Conservation (phyloP, 2,329 filamentous ascomycete genomes). For the Botryosphaeria dothidea region DNA sequence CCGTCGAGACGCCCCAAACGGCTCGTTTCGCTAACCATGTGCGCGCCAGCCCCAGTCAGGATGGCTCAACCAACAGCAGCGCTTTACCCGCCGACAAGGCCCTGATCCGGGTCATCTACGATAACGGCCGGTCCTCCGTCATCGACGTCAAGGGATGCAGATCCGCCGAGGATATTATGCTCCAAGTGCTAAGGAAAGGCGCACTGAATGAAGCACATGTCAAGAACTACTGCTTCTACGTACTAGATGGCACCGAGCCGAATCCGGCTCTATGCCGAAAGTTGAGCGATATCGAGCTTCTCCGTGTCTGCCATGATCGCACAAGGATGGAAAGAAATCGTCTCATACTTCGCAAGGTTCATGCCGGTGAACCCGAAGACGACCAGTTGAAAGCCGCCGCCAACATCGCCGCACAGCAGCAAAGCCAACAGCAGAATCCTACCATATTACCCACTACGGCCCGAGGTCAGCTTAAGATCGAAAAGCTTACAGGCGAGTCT, state of each 20-base stretch:
- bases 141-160: slow-evolving; percentile 91
- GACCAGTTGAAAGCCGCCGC: slow-evolving; percentile 86
- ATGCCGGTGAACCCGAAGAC: slow-evolving; percentile 83
- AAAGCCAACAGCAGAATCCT: slow-evolving; percentile 64
- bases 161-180: slow-evolving; percentile 89
- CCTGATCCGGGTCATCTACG: slow-evolving; percentile 90
- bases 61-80: slow-evolving; percentile 74
- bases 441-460: slow-evolving; percentile 62
- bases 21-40: slow-evolving; percentile 63
- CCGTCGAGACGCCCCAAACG: slow-evolving; percentile 42
- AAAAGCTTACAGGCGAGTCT: slow-evolving; percentile 84
- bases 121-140: slow-evolving; percentile 86
- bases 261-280: slow-evolving; percentile 79
- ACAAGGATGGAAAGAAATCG: slow-evolving; percentile 84
- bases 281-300: slow-evolving; percentile 82
- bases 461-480: slow-evolving; percentile 81
- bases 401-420: slow-evolving; percentile 84
- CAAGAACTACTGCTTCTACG: slow-evolving; percentile 95
- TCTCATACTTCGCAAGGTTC: slow-evolving; percentile 89
- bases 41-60: slow-evolving; percentile 79
- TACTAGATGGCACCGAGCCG: slow-evolving; percentile 81
- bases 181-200: slow-evolving; percentile 85
- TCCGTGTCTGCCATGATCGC: slow-evolving; percentile 86
- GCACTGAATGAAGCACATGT: slow-evolving; percentile 86
- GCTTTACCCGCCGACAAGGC: slow-evolving; percentile 83